Conservation (phyloP, 805 yeast genomes). For the Starmera quercuum region DNA sequence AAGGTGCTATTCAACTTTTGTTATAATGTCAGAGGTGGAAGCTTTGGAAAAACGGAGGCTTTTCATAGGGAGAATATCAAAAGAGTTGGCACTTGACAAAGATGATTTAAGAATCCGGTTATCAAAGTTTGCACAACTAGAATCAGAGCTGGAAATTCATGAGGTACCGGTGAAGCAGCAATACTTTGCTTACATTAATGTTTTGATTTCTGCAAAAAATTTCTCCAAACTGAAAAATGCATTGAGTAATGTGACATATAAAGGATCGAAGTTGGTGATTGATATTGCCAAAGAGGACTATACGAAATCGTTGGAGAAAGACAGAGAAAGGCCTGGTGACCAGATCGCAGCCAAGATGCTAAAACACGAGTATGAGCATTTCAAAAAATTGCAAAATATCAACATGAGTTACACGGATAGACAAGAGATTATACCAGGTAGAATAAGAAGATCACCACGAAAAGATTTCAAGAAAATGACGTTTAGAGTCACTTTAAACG, state of each 20-base stretch:
- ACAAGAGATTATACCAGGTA: conserved; percentile 43
- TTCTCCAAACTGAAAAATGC: conserved; percentile 44
- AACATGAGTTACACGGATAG: conserved; percentile 33
- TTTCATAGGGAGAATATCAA: conserved; percentile 65
- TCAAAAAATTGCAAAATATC: conserved; percentile 29
- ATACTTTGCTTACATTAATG: conserved; percentile 58
- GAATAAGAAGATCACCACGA: conserved; percentile 52
- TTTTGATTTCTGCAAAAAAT: conserved; percentile 39
- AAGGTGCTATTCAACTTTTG: too few species aligned
- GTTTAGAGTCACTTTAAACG: conserved; percentile 55
- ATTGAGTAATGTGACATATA: conserved; percentile 65
- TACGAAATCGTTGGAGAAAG: conserved; percentile 37
- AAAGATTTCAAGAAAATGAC: conserved; percentile 47
- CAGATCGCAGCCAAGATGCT: conserved; percentile 25
- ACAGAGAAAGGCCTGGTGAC: conserved; percentile 29
- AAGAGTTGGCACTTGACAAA: conserved; percentile 36
- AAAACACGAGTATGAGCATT: conserved; percentile 30
- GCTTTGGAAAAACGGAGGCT: conserved; percentile 30
- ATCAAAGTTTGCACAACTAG: conserved; percentile 38
- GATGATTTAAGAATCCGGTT: conserved; percentile 48
- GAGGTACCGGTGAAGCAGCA: conserved; percentile 31
- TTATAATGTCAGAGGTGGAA: too few species aligned
- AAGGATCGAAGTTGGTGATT: conserved; percentile 61
- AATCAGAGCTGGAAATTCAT: conserved; percentile 45
- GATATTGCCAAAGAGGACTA: conserved; percentile 56